Percentiles rank a stretch among this genome's conserved stretches.
phyloP scores from a whole-genome alignment of 495 filamentous ascomycete species.

The Cenococcum geophilum region DNA sequence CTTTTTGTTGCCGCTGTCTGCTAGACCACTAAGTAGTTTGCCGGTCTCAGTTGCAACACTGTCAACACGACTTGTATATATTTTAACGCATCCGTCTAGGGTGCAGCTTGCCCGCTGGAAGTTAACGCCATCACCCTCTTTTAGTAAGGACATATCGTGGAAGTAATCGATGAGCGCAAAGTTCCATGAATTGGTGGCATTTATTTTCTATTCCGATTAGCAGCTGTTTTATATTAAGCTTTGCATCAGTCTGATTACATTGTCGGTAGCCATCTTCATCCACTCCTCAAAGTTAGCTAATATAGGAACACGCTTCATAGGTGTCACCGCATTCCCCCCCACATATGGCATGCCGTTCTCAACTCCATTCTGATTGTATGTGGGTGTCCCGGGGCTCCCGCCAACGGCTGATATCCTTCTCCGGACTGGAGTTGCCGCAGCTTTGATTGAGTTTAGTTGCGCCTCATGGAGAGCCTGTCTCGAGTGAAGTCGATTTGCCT shows the following conservation, averaged over 20 bases:
- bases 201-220: constrained; percentile 65
- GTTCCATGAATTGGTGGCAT: constrained; percentile 97
- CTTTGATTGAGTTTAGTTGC: constrained; percentile 86
- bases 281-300: constrained; percentile 98
- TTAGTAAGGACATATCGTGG: constrained; percentile 95
- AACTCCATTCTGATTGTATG: constrained; percentile 48
- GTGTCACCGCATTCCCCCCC: constrained; percentile 68
- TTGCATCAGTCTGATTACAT: constrained; percentile 39
- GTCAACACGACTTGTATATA: constrained; percentile 97
- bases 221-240: constrained; percentile 3
- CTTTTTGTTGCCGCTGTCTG: constrained; percentile 81
- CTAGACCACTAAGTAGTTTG: constrained; percentile 88
- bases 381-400: constrained; percentile 59
- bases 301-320: constrained; percentile 93
- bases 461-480: constrained; percentile 82
- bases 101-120: constrained; percentile 99
- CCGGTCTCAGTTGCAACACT: constrained; percentile 97
- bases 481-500: constrained; percentile 79
- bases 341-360: constrained; percentile 58
- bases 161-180: constrained; percentile 99
- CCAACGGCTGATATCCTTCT: constrained; percentile 56
- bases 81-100: constrained; percentile 96
- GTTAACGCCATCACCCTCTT: constrained; percentile 94
- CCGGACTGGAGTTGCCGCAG: constrained; percentile 81
- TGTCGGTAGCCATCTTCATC: constrained; percentile 99